Percentiles rank a stretch among this genome's conserved stretches.
These are phyloP conservation scores for Tulasnella sp. DNA, from an alignment of 768 basidiomycete species.

Conservation along the genomic window DNA sequence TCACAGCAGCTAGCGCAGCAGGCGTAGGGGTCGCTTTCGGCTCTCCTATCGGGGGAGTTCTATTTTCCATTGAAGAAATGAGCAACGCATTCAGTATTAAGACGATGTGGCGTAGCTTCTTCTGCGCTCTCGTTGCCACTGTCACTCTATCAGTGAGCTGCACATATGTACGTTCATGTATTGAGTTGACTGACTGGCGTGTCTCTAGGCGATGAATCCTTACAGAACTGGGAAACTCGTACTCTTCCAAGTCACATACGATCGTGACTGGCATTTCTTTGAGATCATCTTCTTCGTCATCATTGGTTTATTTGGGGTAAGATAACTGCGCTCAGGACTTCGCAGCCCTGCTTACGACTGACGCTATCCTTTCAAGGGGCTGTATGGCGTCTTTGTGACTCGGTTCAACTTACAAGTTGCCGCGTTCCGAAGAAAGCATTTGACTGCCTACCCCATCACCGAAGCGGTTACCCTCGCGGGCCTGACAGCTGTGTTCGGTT, in stretches of 20 bases:
- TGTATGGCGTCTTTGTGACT: slow-evolving; percentile 94
- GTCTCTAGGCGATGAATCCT: slow-evolving; percentile 83
- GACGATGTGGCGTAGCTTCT: slow-evolving; percentile 98
- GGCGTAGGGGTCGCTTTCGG: slow-evolving; percentile 99
- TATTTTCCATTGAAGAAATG: slow-evolving; percentile 99
- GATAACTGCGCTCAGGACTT: slow-evolving; percentile 24
- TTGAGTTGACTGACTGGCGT: background rate
- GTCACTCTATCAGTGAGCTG: slow-evolving; percentile 83
- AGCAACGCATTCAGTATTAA: slow-evolving; percentile 93
- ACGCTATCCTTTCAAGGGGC: slow-evolving; percentile 52
- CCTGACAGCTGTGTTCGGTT: slow-evolving; percentile 85
- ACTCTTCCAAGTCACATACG: slow-evolving; percentile 95
- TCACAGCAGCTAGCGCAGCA: slow-evolving; percentile 93
- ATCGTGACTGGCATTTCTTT: slow-evolving; percentile 98
- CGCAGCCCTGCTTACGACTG: background rate
- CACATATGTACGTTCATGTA: background rate
- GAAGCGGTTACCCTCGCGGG: slow-evolving; percentile 85
- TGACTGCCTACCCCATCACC: slow-evolving; percentile 71
- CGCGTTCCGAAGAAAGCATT: slow-evolving; percentile 86
- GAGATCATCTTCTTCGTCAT: slow-evolving; percentile 95
- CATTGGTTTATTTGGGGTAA: slow-evolving; percentile 89
- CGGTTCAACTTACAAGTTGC: slow-evolving; percentile 95
- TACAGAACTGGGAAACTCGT: slow-evolving; percentile 97
- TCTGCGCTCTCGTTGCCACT: slow-evolving; percentile 94
- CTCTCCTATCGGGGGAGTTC: slow-evolving; percentile 92